These are phyloP conservation scores for Jimgerdemannia lactiflua DNA, from an alignment of 192 early-diverging fungal genomes.

Conservation along the genomic window DNA sequence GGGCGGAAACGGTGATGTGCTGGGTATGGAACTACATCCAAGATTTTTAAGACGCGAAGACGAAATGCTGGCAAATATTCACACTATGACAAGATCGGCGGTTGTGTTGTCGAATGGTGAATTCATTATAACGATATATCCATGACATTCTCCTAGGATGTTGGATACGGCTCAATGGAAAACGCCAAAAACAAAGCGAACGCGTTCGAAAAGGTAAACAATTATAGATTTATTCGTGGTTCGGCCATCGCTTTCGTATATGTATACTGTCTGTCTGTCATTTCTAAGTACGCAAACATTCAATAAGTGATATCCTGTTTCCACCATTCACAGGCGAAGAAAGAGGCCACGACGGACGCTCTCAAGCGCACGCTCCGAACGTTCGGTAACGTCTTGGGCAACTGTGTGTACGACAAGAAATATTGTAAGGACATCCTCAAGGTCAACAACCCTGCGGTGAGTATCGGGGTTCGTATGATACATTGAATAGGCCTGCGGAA, in stretches of 20 bases:
- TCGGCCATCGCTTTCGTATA: too few relatives aligned
- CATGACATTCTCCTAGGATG: constrained; percentile 49
- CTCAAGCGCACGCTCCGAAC: constrained; percentile 81
- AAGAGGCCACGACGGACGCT: constrained; percentile 89
- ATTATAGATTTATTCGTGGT: neutral
- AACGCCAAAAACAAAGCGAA: constrained; percentile 69
- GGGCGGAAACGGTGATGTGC: neutral
- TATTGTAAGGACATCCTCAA: constrained; percentile 24
- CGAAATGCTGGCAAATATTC: too few relatives aligned
- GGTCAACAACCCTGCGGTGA: constrained; percentile 4
- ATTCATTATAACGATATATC: too few relatives aligned
- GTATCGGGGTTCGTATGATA: neutral
- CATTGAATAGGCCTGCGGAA: neutral
- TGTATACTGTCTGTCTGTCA: too few relatives aligned
- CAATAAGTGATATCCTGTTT: neutral
- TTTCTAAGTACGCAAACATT: neutral
- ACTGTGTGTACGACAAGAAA: constrained; percentile 86
- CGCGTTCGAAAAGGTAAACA: constrained; percentile 80
- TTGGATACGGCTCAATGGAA: constrained; percentile 84
- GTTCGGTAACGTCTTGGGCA: constrained; percentile 86
- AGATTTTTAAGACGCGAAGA: too few relatives aligned
- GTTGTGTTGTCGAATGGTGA: too few relatives aligned
- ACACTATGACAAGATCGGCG: too few relatives aligned
- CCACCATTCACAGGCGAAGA: constrained; percentile 58
- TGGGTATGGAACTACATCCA: neutral